Percentiles rank a stretch among this genome's conserved stretches.
These are phyloP conservation scores for Mycena kentingensis DNA, from an alignment of 768 basidiomycete genomes.

Conservation along the genomic window DNA sequence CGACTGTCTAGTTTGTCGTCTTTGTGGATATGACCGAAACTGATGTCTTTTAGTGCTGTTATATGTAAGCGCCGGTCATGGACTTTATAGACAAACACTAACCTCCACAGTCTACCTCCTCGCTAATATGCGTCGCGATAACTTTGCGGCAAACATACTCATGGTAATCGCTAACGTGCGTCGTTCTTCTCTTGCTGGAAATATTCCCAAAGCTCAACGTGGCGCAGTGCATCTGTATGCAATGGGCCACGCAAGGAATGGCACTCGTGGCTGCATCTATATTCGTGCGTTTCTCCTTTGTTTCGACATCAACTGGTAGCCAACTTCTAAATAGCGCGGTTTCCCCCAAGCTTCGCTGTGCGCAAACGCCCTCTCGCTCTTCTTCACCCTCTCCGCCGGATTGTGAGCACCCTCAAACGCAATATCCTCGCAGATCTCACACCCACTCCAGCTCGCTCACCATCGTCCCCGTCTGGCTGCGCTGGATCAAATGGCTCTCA, in stretches of 20 bases:
- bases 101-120: slow-evolving; percentile 14
- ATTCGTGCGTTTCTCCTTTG: slow-evolving; percentile 10
- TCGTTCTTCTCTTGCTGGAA: neutral
- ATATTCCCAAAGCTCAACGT: neutral
- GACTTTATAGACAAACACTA: too few relatives aligned
- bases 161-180: slow-evolving; percentile 35
- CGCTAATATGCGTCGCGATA: slow-evolving; percentile 30
- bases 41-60: slow-evolving; percentile 9
- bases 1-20: slow-evolving; percentile 20
- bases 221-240: slow-evolving; percentile 25
- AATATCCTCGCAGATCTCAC: neutral
- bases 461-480: slow-evolving; percentile 30
- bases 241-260: slow-evolving; percentile 27
- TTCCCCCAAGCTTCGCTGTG: slow-evolving; percentile 37
- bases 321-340: slow-evolving; percentile 18
- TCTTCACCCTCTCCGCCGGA: slow-evolving; percentile 21
- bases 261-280: slow-evolving; percentile 32
- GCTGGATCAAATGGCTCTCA: slow-evolving; percentile 42
- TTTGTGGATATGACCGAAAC: neutral
- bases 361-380: slow-evolving; percentile 28
- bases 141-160: slow-evolving; percentile 38
- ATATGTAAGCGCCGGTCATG: too few relatives aligned
- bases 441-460: slow-evolving; percentile 24
- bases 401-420: slow-evolving; percentile 4
- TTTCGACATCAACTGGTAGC: neutral